Base-by-base conservation (phyloP, 345 rosid species). In the Xanthoceras sorbifolium region DNA sequence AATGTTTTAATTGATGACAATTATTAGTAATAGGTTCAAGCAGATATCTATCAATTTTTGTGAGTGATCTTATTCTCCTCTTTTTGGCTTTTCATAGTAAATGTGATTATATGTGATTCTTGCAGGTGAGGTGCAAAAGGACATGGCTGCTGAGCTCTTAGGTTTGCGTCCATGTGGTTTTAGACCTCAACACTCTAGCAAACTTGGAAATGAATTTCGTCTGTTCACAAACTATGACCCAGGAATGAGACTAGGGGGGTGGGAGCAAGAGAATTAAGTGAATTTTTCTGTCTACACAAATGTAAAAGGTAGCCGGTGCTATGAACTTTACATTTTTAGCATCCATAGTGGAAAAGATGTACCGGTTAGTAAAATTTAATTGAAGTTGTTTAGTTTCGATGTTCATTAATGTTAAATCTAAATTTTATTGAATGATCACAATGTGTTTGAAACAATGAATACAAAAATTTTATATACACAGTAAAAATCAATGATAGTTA, bases 81-180 rank as follows among this genome's bases (percentile, higher is more conserved):
- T 64, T 70, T 22, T 2, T 42, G 42, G 50, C 20, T 10, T 20
- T 71, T 57, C 4, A 32, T 22, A n/a, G 48, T 28, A 14, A 62
- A 31, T 54, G 18, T 82, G 42, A 50, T 72, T 65, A 8, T 44
- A 54, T 71, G 54, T 64, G 66, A 0, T 55, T 36, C 62, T 74
- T 81, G 87, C 76, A 93, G 99, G 99, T 76, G 96, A 83, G 73
- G 96, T 91, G 84, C 99, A 93, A 80, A 95, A 70, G 83, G 93
- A 91, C 38, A 76, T 82, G n/a, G 99, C 94, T 18, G 93, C 91
- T 11, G 90, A 89, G 81, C 86, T 95, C 61, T 80, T 95, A 83
- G 89, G 91, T 62, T 83, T 95, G 82, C 88, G 57, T 22, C 88
- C 93, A 52, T 91, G 99, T 77, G 87, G 86, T 73, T 95, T 93